Base-by-base conservation (phyloP, 2,329 filamentous ascomycete species). In the Cryphonectria radicalis region DNA sequence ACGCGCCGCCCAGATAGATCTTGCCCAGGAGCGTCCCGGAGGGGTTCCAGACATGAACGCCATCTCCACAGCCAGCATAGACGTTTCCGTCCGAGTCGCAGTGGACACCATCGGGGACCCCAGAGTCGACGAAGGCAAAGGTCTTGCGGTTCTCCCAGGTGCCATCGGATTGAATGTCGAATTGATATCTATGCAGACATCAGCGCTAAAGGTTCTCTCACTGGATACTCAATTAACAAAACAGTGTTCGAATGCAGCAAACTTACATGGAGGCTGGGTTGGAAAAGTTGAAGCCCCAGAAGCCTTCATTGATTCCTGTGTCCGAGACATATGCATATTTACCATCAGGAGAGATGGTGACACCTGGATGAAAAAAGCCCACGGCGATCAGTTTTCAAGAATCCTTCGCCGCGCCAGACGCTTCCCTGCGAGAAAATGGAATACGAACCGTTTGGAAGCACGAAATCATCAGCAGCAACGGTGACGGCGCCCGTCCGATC, bases 381-480 rank as follows among this genome's bases (percentile, higher is more conserved):
- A 40, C 10, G 8, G 10, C 25, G 19, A 28, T 57, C 53, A 57
- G 53, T 57, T 22, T 57, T 22, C 43, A 17, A 4, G 32, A 32
- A n/a, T 32, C 14, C 25, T 3, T 11, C 62, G 25, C 22, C 14
- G 14, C 28, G 19, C 11, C 17, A 13, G 4, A 63, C 6, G 22
- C 10, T 40, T 35, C 25, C 14, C 17, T 22, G 14, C 14, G 22
- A 17, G n/a, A 22, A 19, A 32, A 37, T 37, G 17, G 60, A 22
- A 4, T 46, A 5, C 75, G 64, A 72, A 82, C 82, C 89, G 73
- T 91, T 91, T 0, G 87, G 87, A 46, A 84, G 80, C 0, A 76
- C 81, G 68, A 91, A 88, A 0, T 84, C 87, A 74, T 91, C 89
- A 0, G 88, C 88, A 4, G 88, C 88, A 0, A 86, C 85, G 1